Percentiles rank a stretch among this genome's conserved stretches.
Conservation (phyloP, 768 basidiomycete species). For the Boletus tomentosulus region DNA sequence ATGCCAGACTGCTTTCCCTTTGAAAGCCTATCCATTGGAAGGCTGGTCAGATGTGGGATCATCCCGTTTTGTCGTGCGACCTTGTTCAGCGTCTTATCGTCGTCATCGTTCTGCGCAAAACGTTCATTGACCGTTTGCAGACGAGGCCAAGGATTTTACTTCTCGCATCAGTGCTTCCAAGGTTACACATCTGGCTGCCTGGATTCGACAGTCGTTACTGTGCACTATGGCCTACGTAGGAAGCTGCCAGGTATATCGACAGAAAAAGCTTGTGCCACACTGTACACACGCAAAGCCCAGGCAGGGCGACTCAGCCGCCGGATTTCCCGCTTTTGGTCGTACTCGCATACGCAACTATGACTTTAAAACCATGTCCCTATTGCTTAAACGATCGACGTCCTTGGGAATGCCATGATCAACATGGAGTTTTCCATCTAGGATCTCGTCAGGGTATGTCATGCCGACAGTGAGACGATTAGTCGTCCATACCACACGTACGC, state of each 20-base stretch:
- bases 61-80: no score
- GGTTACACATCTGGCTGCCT: not conserved
- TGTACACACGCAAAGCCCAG: not conserved
- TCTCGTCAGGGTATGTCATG: constrained; percentile 8
- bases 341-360: not conserved
- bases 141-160: not conserved
- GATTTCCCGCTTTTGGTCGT: not conserved
- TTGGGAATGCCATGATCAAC: constrained; percentile 4
- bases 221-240: no score
- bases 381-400: not conserved
- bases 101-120: not conserved
- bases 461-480: not conserved
- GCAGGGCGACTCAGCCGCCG: not conserved
- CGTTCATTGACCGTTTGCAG: not conserved
- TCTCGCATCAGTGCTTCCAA: not conserved
- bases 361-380: not conserved
- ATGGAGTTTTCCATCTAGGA: constrained; percentile 5
- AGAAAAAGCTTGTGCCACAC: not conserved
- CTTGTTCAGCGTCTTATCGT: not conserved
- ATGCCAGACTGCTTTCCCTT: no score
- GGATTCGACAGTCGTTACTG: not conserved
- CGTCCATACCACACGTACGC: not conserved
- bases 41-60: no score
- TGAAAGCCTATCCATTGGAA: no score
- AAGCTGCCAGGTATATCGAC: no score